Conservation (phyloP, 2,329 filamentous ascomycete species). For the Bretziella fagacearum region DNA sequence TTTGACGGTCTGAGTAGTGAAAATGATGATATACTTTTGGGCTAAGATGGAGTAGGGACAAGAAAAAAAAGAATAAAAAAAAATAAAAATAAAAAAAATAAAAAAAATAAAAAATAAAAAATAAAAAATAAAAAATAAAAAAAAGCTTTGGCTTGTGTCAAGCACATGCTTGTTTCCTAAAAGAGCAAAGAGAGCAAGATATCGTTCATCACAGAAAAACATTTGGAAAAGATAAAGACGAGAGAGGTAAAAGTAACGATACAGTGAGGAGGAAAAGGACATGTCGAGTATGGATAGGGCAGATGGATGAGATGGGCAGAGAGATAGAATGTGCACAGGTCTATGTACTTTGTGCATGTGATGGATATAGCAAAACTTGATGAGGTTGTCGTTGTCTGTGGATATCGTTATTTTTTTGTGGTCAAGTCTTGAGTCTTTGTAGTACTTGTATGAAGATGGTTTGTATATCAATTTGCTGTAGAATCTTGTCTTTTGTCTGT, state of each 20-base stretch:
- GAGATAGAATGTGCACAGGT: neutral
- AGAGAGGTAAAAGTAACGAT: neutral
- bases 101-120: neutral
- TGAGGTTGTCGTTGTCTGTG: neutral
- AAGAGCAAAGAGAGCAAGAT: neutral
- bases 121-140: neutral
- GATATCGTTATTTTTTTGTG: too few relatives aligned
- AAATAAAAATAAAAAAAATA: neutral
- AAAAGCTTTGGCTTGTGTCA: too few relatives aligned
- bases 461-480: neutral
- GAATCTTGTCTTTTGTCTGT: too few relatives aligned
- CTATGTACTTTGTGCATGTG: too few relatives aligned
- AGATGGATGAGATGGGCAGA: neutral
- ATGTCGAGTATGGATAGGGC: neutral
- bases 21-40: too few relatives aligned
- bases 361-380: neutral
- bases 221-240: neutral
- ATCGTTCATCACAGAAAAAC: neutral
- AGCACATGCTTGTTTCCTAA: neutral
- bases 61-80: constrained; percentile 1
- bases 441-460: too few relatives aligned
- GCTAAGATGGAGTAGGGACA: too few relatives aligned
- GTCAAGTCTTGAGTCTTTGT: too few relatives aligned
- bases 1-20: too few relatives aligned
- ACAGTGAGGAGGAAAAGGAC: neutral